phyloP scores from a whole-genome alignment of 176 grass and related monocot genomes.

The Avena sativa region DNA sequence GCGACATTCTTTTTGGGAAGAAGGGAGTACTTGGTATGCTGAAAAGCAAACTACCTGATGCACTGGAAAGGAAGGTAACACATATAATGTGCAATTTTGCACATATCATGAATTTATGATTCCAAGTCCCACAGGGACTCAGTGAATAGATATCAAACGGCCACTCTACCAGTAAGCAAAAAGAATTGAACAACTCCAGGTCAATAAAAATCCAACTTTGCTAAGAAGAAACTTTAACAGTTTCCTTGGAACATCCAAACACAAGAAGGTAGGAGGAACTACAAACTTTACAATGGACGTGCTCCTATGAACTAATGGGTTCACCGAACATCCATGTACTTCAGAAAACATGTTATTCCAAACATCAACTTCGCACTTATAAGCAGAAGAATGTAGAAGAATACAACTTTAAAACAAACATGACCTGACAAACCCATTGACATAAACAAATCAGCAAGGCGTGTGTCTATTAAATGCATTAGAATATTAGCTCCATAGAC shows the following conservation, averaged over 20 bases:
- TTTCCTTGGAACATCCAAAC: neutral
- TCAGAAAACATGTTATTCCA: neutral
- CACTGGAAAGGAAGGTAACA: neutral
- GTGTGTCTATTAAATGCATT: neutral
- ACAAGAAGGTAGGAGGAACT: neutral
- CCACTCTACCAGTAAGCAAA: conserved; percentile 3
- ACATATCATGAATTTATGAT: neutral
- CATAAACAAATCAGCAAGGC: neutral
- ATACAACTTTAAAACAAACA: neutral
- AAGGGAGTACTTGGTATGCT: neutral
- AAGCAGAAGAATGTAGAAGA: conserved; percentile 2
- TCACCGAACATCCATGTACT: neutral
- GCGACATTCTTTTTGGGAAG: too few relatives aligned
- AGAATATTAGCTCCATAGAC: neutral
- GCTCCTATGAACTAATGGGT: neutral
- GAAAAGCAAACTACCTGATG: neutral
- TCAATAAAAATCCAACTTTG: conserved; percentile 10
- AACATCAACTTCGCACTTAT: neutral
- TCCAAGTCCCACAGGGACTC: neutral
- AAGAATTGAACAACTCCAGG: neutral
- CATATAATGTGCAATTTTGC: neutral
- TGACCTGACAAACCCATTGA: neutral
- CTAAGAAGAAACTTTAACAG: neutral
- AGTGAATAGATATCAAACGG: neutral
- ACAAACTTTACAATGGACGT: neutral